phyloP scores from a whole-genome alignment of 768 basidiomycete species.

The Pleurotus pulmonarius region DNA sequence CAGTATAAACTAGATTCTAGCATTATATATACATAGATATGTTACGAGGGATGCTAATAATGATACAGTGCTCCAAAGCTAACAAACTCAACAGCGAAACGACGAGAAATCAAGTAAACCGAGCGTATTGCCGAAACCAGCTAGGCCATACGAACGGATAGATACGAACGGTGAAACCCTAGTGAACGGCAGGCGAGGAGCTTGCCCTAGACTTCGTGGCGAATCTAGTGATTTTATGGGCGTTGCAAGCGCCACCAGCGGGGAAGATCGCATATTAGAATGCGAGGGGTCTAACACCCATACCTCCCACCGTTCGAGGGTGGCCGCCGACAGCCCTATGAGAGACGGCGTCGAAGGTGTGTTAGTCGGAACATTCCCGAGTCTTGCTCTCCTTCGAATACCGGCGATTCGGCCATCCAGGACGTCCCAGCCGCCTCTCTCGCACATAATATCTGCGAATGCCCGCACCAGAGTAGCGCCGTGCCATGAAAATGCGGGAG shows the following conservation, averaged over 20 bases:
- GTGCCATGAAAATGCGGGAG: conserved; percentile 42
- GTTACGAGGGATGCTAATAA: not conserved
- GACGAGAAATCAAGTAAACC: conserved; percentile 46
- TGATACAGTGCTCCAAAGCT: conserved; percentile 8
- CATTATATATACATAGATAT: conserved; percentile 3
- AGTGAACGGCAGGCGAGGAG: conserved; percentile 77
- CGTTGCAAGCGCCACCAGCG: conserved; percentile 43
- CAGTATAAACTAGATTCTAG: not conserved
- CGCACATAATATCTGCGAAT: conserved; percentile 52
- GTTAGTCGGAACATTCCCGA: conserved; percentile 15
- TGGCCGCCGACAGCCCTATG: conserved; percentile 54
- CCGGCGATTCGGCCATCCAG: conserved; percentile 57
- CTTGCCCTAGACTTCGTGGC: conserved; percentile 16
- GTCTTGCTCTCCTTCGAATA: conserved; percentile 48
- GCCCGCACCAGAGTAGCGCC: conserved; percentile 51
- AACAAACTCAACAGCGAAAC: conserved; percentile 3
- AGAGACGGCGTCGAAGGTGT: conserved; percentile 13
- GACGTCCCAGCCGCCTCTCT: conserved; percentile 79
- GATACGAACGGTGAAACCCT: conserved; percentile 60
- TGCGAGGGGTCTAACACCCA: conserved; percentile 70
- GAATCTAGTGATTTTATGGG: conserved; percentile 15
- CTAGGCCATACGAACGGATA: conserved; percentile 48
- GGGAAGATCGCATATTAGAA: conserved; percentile 43
- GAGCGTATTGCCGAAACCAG: conserved; percentile 78
- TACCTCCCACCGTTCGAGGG: conserved; percentile 78